A percentile compares a stretch with the other conserved stretches of the same genome.
phyloP scores from a whole-genome alignment of 768 basidiomycete species.

The Coprinopsis sp. region DNA sequence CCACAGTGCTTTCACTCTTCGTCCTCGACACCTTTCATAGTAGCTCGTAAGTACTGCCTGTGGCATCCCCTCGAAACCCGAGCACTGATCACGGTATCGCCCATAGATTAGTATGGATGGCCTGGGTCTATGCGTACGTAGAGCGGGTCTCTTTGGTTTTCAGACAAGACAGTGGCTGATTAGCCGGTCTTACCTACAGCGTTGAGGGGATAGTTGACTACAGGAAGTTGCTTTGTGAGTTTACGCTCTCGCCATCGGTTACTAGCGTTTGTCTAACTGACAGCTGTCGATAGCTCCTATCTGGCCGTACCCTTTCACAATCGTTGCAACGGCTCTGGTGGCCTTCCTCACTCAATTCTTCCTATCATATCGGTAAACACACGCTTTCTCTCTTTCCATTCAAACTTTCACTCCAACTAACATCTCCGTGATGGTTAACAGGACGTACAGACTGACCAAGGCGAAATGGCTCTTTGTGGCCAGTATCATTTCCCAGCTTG shows the following conservation, averaged over 20 bases:
- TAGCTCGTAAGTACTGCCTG: constrained; percentile 21
- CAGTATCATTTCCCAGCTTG: constrained; percentile 18
- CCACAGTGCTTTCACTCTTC: constrained; percentile 27
- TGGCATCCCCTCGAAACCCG: constrained; percentile 1
- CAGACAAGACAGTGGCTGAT: no score
- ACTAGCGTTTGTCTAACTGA: no score
- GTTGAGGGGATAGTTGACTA: constrained; percentile 31
- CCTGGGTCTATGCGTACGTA: constrained; percentile 8
- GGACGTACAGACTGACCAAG: constrained; percentile 20
- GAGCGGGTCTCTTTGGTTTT: no score
- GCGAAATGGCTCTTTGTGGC: constrained; percentile 12
- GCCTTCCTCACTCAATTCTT: constrained; percentile 45
- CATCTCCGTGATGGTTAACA: no score
- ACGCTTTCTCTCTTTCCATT: neutral
- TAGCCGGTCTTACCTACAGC: constrained; percentile 12
- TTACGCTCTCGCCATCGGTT: neutral
- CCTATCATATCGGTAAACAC: constrained; percentile 33
- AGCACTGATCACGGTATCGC: constrained; percentile 13
- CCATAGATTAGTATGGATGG: constrained; percentile 24
- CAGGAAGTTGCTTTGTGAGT: constrained; percentile 23
- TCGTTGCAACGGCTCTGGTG: constrained; percentile 38
- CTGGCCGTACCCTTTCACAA: constrained; percentile 47
- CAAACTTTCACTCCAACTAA: no score
- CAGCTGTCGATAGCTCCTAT: constrained; percentile 28
- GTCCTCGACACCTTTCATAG: constrained; percentile 32